Evolutionary conservation across 495 filamentous ascomycete genomes (phyloP), one percentile per base, ranked within the genome.

Genomic region (Aspergillus egyptiacus): DNA sequence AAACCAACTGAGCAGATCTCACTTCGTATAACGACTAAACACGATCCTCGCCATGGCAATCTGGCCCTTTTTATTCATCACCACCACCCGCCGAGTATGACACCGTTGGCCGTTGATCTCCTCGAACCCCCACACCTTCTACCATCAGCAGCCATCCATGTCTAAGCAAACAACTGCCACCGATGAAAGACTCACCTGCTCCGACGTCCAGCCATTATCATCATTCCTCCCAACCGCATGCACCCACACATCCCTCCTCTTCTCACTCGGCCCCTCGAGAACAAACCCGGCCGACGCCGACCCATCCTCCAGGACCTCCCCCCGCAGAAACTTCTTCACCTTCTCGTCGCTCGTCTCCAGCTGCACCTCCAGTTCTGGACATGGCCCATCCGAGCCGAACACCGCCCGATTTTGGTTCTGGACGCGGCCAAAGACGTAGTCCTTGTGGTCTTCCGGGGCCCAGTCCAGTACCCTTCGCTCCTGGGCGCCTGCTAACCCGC

Each of bases 81-180:
- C 35, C 6, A 49, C 36, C 10, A 49, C 9, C 13, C 46, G 46
- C 3, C 46, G 46, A 10, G 46, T 32, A 41, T 38, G 34, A 15
- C 7, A 49, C 14, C 27, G 11, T 5, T 40, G 5, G 11, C 46
- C 27, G 8, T 41, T 8, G 6, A 49, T 32, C 2, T n/a, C n/a
- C 14, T 49, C 46, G 22, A 49, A 41, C 3, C 46, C 46, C 46
- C 46, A 49, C 6, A 49, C 18, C 46, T 49, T 25, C 17, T 30
- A 18, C 13, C 13, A 15, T 27, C 44, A 36, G 35, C 17, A n/a
- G n/a, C 14, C 13, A 20, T 28, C 1, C 22, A 5, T 15, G 13
- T 6, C 15, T 24, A 8, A 46, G 33, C 19, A 4, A 6, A 13
- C n/a, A 25, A 38, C 15, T 8, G 5, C 8, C 13, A 15, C 14